Conservation (phyloP, 2,329 filamentous ascomycete species). For the Rutstroemia sydowiana region DNA sequence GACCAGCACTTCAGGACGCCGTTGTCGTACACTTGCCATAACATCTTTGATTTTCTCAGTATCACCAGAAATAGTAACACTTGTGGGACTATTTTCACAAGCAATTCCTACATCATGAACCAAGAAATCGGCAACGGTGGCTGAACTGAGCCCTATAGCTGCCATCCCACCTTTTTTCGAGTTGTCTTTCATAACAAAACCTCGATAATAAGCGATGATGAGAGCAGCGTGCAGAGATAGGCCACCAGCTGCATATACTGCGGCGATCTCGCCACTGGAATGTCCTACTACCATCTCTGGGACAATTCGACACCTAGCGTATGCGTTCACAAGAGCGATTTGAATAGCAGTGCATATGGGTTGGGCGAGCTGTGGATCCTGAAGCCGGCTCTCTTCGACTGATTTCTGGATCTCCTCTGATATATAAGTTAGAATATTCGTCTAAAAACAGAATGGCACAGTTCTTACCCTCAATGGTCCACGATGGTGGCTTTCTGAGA, state of each 20-base stretch:
- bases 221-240: conserved; percentile 29
- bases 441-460: too few relatives aligned
- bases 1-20: too few relatives aligned
- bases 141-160: neutral
- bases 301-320: conserved; percentile 32
- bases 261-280: conserved; percentile 37
- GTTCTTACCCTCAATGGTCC: too few relatives aligned
- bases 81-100: neutral
- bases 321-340: conserved; percentile 36
- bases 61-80: neutral
- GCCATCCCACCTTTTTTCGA: neutral
- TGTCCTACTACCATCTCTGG: conserved; percentile 36
- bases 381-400: too few relatives aligned
- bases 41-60: too few relatives aligned
- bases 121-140: neutral
- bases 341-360: conserved; percentile 40
- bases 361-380: conserved; percentile 27
- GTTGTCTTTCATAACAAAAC: neutral
- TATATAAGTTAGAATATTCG: too few relatives aligned
- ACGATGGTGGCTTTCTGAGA: too few relatives aligned
- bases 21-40: too few relatives aligned
- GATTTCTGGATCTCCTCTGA: too few relatives aligned
- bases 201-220: conserved; percentile 38
- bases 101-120: neutral
- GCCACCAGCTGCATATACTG: conserved; percentile 36